phyloP scores from a whole-genome alignment of 2,329 filamentous ascomycete species.

The Alternaria infectoria region DNA sequence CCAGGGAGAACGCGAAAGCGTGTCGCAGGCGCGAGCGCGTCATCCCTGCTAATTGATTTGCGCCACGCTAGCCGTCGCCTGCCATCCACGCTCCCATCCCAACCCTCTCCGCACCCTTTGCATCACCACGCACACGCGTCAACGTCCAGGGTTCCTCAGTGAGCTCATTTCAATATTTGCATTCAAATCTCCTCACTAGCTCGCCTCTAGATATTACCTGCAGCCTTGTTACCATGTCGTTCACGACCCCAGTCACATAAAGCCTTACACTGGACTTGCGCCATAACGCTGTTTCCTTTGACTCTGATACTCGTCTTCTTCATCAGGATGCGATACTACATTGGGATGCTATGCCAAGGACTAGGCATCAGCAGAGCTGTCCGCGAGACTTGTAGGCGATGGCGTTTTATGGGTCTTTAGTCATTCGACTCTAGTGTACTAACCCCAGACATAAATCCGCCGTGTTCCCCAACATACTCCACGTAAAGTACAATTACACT shows the following conservation, averaged over 20 bases:
- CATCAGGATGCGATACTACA: neutral
- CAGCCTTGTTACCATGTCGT: neutral
- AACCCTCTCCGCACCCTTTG: neutral
- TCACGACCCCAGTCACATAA: too few relatives aligned
- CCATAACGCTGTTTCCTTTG: neutral
- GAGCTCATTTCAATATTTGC: neutral
- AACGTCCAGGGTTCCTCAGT: accelerated
- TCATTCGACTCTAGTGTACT: neutral
- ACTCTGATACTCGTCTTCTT: neutral
- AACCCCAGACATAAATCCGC: neutral
- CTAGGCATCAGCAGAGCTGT: neutral
- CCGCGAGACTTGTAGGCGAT: neutral
- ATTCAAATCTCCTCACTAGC: neutral
- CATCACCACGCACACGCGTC: neutral
- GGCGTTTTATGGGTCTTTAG: conserved; percentile 2
- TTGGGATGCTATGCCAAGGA: neutral
- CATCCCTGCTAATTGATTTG: conserved; percentile 31
- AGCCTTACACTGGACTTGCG: neutral
- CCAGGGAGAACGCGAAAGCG: conserved; percentile 31
- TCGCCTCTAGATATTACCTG: neutral
- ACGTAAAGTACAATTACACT: neutral
- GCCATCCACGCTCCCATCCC: neutral
- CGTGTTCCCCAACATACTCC: neutral
- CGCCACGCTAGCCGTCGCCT: conserved; percentile 16
- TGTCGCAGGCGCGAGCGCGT: conserved; percentile 38